Evolutionary conservation across 371 early-diverging fungal genomes (phyloP), one percentile per base, ranked within the genome.

Genomic region (Mortierella sp.): DNA sequence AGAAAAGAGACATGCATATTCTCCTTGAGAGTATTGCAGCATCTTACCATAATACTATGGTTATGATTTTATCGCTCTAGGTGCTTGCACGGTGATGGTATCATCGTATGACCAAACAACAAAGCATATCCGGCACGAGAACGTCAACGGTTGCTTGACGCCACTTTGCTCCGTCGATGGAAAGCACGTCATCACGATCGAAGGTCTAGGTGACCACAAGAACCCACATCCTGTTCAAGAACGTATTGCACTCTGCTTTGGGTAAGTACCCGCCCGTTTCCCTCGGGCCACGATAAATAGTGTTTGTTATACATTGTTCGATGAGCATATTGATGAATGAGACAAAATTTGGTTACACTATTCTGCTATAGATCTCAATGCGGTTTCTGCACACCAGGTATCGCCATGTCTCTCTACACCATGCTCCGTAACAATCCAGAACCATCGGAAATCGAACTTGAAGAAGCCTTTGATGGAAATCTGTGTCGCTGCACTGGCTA

Each of bases 371-470:
- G 44, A 8, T 44, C 44, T n/a, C 44, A 44, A 7, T 44, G 44
- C 44, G 44, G 44, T 19, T 44, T 44, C 44, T 44, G 44, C 44
- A 44, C 44, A 21, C 44, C 44, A n/a, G 44, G 44, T 21, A 44
- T 44, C 44, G 44, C 44, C 44, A 44, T 44, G 44, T 44, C 44
- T 4, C 19, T 44, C 19, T 44, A 44, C 8, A 44, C 44, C 6
- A 17, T 44, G 6, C 44, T 44, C 8, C 44, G 44, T 4, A 44
- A 44, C 19, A 44, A 44, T 21, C 17, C 19, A 21, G 9, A 15
- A 21, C 44, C 44, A 8, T 44, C 44, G 17, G 44, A 44, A 8
- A 15, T 19, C n/a, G 44, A 44, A 19, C 15, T 44, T 21, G 44
- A 44, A 7, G 44, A 44, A 3, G 15, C 44, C 44, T 44, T 44